phyloP scores from a whole-genome alignment of 352 stramenopile genomes.

The Aphanomyces euteiches region DNA sequence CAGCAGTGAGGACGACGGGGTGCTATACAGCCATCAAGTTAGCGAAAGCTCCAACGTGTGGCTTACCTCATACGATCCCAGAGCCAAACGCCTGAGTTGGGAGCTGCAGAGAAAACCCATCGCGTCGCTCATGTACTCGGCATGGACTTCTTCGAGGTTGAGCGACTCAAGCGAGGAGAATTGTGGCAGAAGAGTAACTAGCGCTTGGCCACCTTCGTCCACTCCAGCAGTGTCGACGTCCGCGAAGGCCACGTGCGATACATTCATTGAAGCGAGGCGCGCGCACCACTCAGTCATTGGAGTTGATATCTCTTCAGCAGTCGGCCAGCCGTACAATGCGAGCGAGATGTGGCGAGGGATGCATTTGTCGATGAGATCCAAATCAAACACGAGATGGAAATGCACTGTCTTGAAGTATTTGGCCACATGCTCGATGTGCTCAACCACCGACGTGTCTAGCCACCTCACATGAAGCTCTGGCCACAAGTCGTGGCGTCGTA shows the following conservation, averaged over 20 bases:
- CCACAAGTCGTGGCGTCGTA: constrained; percentile 7
- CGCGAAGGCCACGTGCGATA: neutral
- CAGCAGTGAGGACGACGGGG: neutral
- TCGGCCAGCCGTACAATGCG: neutral
- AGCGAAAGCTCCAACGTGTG: neutral
- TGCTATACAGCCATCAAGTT: neutral
- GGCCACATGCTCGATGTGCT: neutral
- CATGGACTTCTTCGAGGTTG: neutral
- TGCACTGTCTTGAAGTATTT: neutral
- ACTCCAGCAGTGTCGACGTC: neutral
- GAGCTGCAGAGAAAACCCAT: neutral
- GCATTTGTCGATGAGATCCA: neutral
- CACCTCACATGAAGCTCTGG: neutral
- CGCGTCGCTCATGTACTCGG: neutral
- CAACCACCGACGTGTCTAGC: neutral
- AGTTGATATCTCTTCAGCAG: no score
- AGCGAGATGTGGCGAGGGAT: neutral
- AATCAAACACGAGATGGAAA: neutral
- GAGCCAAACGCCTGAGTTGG: neutral
- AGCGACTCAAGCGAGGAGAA: neutral
- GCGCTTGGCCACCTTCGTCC: neutral
- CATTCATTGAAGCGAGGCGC: neutral
- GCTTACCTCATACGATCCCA: constrained; percentile 1
- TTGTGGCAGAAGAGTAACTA: neutral
- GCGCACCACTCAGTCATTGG: neutral